These are phyloP conservation scores for Cadophora sp. DNA, from an alignment of 2,329 filamentous ascomycete genomes.

Conservation along the genomic window DNA sequence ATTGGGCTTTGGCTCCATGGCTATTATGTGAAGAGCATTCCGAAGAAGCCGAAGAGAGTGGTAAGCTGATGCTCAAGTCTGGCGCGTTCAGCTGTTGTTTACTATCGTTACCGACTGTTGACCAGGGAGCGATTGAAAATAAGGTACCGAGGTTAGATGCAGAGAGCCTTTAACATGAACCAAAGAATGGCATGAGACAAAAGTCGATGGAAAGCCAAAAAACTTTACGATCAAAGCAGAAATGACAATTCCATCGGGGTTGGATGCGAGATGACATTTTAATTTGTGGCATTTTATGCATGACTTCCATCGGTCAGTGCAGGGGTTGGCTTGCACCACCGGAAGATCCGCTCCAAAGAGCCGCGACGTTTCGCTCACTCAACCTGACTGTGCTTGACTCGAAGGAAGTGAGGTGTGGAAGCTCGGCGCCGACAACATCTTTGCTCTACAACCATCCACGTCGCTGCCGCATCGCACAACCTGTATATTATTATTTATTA, in stretches of 20 bases:
- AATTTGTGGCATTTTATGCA: slow-evolving; percentile 27
- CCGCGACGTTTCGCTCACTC: slow-evolving; percentile 19
- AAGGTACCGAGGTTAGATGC: neutral
- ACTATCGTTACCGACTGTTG: slow-evolving; percentile 9
- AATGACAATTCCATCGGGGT: neutral
- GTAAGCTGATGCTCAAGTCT: neutral
- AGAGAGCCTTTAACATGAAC: neutral
- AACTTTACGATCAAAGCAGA: neutral
- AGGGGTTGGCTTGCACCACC: slow-evolving; percentile 28
- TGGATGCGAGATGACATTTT: neutral
- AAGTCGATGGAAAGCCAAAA: neutral
- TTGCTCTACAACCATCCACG: slow-evolving; percentile 21
- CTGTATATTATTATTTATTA: slow-evolving; percentile 37
- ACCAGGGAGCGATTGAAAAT: slow-evolving; percentile 7
- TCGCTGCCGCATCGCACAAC: slow-evolving; percentile 24
- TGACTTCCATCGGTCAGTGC: slow-evolving; percentile 17
- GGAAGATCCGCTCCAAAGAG: slow-evolving; percentile 26
- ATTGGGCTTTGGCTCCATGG: slow-evolving; percentile 37
- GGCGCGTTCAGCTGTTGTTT: slow-evolving; percentile 4
- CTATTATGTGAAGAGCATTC: slow-evolving; percentile 20
- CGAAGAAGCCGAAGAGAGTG: slow-evolving; percentile 19
- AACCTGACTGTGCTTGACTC: neutral
- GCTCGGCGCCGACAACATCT: slow-evolving; percentile 24
- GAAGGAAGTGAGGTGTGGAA: slow-evolving; percentile 8
- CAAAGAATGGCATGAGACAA: neutral